Evolutionary conservation across 352 stramenopile genomes (phyloP), one percentile per base, ranked within the genome.

Genomic region (Phytophthora aleatoria): DNA sequence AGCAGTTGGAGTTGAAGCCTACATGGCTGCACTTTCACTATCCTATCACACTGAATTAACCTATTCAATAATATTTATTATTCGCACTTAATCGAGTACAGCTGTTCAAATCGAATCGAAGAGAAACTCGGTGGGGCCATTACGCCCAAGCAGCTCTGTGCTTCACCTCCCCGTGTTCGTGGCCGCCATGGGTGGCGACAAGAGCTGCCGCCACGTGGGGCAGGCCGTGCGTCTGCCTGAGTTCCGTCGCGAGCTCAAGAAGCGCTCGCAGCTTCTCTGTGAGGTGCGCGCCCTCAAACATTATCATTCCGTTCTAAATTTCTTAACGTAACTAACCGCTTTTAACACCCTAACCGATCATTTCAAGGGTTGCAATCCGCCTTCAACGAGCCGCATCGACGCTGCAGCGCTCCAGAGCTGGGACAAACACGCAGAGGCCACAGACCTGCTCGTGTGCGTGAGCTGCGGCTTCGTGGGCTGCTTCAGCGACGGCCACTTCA

Each of bases 391-490:
- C 27, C 16, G 31, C 1, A 13, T n/a, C 10, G 44, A 20, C 28
- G 43, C 44, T 5, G 16, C 53, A 13, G 36, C 66, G 12, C 61
- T 77, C 4, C 51, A 79, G 31, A 71, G 64, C 42, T 86, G 76
- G 76, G 63, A 71, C 30, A 57, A 64, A 20, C 67, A 73, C 33
- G 51, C 50, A 0, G 50, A 76, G 35, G 77, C 64, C 59, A 64
- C 72, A 5, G 71, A 87, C 43, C 62, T 89, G 31, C 65, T 80
- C 30, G 41, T 90, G 3, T 91, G 83, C 50, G 68, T 91, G 11
- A 83, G 62, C 20, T 91, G 83, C 52, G 83, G 72, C 44, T 85
- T 85, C 59, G 64, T 91, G 13, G 83, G 71, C 31, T 91, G 83
- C 52, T 64, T 87, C 16, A 72, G 71, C 47, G 51, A 64, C 10